Conservation (phyloP, 73 alveolate genomes). For the Symbiodinium pilosum region DNA sequence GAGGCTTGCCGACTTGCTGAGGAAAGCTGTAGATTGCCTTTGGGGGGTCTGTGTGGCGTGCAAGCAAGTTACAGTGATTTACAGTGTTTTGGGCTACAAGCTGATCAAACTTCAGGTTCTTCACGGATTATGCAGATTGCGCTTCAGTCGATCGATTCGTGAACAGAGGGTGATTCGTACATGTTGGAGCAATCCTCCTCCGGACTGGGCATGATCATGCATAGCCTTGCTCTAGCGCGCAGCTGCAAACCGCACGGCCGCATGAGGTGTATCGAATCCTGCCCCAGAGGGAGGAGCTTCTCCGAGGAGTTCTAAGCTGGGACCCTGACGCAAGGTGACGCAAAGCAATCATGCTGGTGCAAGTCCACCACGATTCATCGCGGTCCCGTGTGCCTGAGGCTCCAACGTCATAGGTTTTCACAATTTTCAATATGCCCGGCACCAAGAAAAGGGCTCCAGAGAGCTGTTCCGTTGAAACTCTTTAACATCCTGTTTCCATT, state of each 20-base stretch:
- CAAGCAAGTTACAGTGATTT: not conserved
- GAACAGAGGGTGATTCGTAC: too few species aligned
- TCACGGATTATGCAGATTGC: too few species aligned
- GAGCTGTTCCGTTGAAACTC: too few species aligned
- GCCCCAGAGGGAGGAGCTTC: conserved; percentile 67
- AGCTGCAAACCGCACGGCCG: not conserved
- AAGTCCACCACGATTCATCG: too few species aligned
- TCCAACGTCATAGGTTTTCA: conserved; percentile 53
- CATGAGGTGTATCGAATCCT: conserved; percentile 40
- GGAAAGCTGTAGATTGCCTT: not conserved
- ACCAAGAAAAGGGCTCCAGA: too few species aligned
- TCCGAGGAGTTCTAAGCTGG: conserved; percentile 29
- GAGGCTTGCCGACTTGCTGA: too few species aligned
- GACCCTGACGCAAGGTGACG: too few species aligned
- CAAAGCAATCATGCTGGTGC: not conserved
- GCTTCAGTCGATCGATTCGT: too few species aligned
- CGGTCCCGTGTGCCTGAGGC: not conserved
- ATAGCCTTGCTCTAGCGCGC: not conserved
- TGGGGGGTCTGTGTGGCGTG: not conserved
- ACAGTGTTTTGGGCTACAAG: not conserved
- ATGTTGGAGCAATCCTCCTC: too few species aligned
- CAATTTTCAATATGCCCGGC: conserved; percentile 45
- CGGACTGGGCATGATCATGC: too few species aligned
- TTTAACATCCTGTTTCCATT: too few species aligned
- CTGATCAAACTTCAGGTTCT: too few species aligned